Base-by-base conservation (phyloP, 768 basidiomycete genomes). In the Hygrophorus russula region DNA sequence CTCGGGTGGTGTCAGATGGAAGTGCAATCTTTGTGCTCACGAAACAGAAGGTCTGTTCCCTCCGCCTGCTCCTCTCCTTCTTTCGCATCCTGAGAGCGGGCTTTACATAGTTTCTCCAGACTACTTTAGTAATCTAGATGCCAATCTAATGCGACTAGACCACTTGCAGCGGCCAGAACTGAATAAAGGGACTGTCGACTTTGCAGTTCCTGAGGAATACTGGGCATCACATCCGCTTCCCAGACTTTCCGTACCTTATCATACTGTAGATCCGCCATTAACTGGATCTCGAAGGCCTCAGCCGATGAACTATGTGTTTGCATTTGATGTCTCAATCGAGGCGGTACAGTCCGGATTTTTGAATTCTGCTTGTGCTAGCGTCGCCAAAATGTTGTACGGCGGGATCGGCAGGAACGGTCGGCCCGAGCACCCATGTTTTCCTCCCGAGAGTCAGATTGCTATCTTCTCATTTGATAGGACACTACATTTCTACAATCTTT, bases 181-280 rank as follows among this genome's bases (percentile, higher is more conserved):
- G 19, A 81, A 76, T 51, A 81, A 81, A 58, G 96, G 96, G 2
- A 97, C 92, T 0, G 73, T 96, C 39, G 96, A 98, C 59, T 93
- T 96, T 50, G 67, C 70, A 3, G 93, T 93, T 8, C 71, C 82
- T 0, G 66, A 79, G 48, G 77, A 80, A 36, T 99, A 99, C 55
- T 92, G 89, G 87, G 85, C 91, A 2, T 67, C 73, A 29, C 73
- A 81, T 36, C 79, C 84, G 10, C 67, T 76, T 13, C 65, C 69
- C 20, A 65, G 70, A 47, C 54, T 82, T 41, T 59, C 64, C 7
- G 64, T 72, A 17, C 68, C 80, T 1, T 80, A 76, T 53, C 67
- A 70, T 42, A 69, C 76, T 10, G 50, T 69, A 2, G 67, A 73
- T 17, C 71, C 78, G 2, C 68, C 64, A 34, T 62, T 67, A 0